Percentiles rank a stretch among this genome's conserved stretches.
phyloP scores from a whole-genome alignment of 495 filamentous ascomycete genomes.

The Aspergillus baeticus region DNA sequence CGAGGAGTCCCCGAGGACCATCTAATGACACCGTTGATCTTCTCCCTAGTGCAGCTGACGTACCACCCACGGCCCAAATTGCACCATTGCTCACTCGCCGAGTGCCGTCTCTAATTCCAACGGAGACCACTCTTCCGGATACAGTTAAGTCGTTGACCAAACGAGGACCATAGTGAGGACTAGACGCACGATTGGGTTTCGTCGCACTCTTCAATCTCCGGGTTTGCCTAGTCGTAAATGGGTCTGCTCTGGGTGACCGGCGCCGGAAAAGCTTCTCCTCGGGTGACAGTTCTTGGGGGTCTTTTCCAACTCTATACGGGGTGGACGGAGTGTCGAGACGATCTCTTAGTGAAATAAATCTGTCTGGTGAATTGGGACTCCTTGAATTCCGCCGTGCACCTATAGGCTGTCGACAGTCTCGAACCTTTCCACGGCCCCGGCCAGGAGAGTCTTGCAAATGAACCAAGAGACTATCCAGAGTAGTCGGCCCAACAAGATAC shows the following conservation, averaged over 20 bases:
- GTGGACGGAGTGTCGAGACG: conserved; percentile 45
- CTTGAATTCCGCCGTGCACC: conserved; percentile 9
- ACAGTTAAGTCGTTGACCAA: conserved; percentile 29
- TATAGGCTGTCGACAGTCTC: neutral
- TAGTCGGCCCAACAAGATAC: conserved; percentile 3
- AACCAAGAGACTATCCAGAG: neutral
- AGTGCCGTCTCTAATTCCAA: conserved; percentile 10
- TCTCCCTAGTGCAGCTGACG: conserved; percentile 47
- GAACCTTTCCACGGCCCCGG: conserved; percentile 20
- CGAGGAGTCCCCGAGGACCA: conserved; percentile 60
- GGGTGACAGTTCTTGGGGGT: conserved; percentile 54
- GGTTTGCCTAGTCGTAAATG: conserved; percentile 52
- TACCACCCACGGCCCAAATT: conserved; percentile 81
- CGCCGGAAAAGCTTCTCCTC: conserved; percentile 62
- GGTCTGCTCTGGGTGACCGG: conserved; percentile 57
- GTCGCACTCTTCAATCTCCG: conserved; percentile 20
- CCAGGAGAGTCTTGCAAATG: neutral
- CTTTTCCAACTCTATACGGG: conserved; percentile 65
- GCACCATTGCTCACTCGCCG: conserved; percentile 62
- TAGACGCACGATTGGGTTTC: conserved; percentile 20
- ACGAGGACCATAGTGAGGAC: conserved; percentile 35
- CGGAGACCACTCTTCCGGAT: conserved; percentile 8
- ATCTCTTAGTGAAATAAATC: conserved; percentile 64
- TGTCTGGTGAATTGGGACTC: conserved; percentile 50
- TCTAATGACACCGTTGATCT: conserved; percentile 50